Conservation (phyloP, 2,329 filamentous ascomycete genomes). For the Ophiobolus disseminans region DNA sequence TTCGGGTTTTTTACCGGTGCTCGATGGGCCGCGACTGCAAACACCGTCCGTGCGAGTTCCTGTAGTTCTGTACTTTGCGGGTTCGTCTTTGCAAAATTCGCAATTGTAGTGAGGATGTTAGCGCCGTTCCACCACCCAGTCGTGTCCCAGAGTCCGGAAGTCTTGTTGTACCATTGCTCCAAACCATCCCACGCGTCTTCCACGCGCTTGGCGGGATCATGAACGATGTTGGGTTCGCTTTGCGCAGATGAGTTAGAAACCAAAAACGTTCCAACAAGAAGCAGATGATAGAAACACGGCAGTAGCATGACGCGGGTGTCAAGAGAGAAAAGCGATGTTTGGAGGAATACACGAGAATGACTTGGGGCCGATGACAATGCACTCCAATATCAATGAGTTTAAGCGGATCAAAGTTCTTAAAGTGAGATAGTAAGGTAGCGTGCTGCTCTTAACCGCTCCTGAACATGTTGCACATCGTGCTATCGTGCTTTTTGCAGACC, state of each 20-base stretch:
- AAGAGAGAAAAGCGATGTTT: no score
- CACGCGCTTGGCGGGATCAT: constrained; percentile 33
- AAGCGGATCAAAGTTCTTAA: no score
- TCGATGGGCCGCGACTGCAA: constrained; percentile 53
- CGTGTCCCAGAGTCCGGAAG: constrained; percentile 68
- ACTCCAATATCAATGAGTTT: no score
- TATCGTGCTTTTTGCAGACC: no score
- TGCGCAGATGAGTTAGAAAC: constrained; percentile 31
- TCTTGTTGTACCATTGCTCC: constrained; percentile 67
- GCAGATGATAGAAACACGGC: constrained; percentile 14
- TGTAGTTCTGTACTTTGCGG: constrained; percentile 39
- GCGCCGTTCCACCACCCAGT: constrained; percentile 78
- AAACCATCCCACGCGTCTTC: constrained; percentile 54
- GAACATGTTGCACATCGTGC: no score
- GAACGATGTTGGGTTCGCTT: constrained; percentile 17
- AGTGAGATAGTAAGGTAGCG: no score
- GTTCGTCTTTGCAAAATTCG: constrained; percentile 56
- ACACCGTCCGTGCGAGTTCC: constrained; percentile 49
- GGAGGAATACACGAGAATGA: no score
- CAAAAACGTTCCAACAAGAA: constrained; percentile 19
- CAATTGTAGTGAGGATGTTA: constrained; percentile 69
- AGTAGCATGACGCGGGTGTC: constrained; percentile 22
- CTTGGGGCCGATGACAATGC: no score
- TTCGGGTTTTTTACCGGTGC: constrained; percentile 42
- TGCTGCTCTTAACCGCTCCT: no score